Evolutionary conservation across 352 stramenopile species (phyloP).

Genomic region (Phytophthora rubi): DNA sequence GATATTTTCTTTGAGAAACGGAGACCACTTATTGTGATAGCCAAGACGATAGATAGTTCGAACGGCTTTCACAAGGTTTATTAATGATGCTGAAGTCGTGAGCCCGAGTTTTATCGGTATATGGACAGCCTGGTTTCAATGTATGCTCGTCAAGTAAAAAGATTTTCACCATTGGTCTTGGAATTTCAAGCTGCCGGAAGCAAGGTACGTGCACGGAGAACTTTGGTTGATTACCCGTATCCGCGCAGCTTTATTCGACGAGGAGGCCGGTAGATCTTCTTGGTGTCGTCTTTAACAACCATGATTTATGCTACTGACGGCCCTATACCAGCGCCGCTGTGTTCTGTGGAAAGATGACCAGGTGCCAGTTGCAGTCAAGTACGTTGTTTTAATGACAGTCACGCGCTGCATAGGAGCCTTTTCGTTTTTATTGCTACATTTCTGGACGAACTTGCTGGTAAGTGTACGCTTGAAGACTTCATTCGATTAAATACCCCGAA

Average conservation of each 20-base stretch:
- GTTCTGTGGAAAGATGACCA: background rate
- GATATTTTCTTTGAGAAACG: constrained; percentile 14
- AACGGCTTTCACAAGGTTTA: constrained; percentile 5
- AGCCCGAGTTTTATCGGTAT: background rate
- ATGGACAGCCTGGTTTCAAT: background rate
- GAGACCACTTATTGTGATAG: constrained; percentile 9
- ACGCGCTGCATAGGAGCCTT: constrained; percentile 1
- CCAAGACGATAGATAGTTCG: constrained; percentile 17
- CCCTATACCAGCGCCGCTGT: constrained; percentile 6
- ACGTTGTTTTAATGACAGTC: background rate
- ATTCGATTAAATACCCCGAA: constrained; percentile 10
- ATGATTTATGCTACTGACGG: background rate
- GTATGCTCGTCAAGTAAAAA: background rate
- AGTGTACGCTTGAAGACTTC: background rate
- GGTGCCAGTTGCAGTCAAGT: constrained; percentile 6
- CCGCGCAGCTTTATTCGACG: no score
- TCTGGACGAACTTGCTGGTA: background rate
- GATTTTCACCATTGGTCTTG: background rate
- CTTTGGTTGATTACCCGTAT: no score
- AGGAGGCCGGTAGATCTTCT: background rate
- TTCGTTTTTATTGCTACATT: background rate
- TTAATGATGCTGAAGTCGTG: background rate
- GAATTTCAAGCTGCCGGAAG: background rate
- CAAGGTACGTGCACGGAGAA: no score
- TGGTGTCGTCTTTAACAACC: background rate